Conservation (phyloP, 148 eudicot genomes). For the Amaranthus palmeri region DNA sequence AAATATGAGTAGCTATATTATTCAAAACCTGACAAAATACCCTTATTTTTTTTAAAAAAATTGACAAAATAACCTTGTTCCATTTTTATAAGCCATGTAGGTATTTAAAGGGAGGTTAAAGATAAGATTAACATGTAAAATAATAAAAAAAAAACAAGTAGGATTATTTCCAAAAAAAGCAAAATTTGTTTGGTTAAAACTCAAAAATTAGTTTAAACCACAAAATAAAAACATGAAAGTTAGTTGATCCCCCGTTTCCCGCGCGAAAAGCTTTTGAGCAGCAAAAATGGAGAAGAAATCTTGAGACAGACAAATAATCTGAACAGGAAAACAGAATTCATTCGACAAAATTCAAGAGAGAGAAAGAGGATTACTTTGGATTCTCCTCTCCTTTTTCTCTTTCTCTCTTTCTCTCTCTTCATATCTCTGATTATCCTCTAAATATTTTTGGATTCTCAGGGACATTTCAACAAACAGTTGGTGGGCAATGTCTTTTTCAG, state of each 20-base stretch:
- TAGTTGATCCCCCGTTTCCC: slow-evolving; percentile 15
- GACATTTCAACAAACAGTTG: slow-evolving; percentile 22
- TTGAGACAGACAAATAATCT: not conserved
- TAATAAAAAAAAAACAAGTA: no score
- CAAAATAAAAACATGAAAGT: not conserved
- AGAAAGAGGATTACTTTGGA: slow-evolving; percentile 13
- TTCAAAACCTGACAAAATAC: no score
- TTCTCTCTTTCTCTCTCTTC: not conserved
- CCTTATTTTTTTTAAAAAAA: no score
- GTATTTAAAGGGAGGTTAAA: not conserved
- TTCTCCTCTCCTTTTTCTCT: not conserved
- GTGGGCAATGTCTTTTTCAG: slow-evolving; percentile 22
- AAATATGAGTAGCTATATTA: no score
- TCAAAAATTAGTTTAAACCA: slow-evolving; percentile 17
- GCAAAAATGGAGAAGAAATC: not conserved
- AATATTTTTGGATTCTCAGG: not conserved
- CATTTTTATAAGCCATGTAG: no score
- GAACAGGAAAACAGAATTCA: not conserved
- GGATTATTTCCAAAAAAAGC: not conserved
- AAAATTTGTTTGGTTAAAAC: slow-evolving; percentile 2
- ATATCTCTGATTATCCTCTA: not conserved
- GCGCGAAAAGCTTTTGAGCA: slow-evolving; percentile 2
- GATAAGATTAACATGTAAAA: not conserved
- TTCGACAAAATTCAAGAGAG: slow-evolving; percentile 15
- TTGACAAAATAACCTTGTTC: no score